These are phyloP conservation scores for Globisporangium apiculatum DNA, from an alignment of 352 stramenopile species.

Conservation along the genomic window DNA sequence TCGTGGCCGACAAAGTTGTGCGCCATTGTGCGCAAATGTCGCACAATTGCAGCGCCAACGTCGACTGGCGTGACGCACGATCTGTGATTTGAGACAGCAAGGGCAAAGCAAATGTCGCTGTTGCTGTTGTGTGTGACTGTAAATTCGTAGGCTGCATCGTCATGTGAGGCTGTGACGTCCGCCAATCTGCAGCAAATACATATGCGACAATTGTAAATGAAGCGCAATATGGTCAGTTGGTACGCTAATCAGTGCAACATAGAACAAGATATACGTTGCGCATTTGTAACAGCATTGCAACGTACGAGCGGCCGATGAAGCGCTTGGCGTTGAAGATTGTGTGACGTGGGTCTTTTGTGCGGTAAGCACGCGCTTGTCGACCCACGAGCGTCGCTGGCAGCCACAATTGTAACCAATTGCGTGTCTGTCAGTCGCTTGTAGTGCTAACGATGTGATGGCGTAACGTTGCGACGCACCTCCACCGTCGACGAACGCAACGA, in stretches of 20 bases:
- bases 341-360: slow-evolving; percentile 43
- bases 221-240: too few species aligned
- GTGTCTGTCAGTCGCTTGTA: too few species aligned
- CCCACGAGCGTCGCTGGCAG: slow-evolving; percentile 37
- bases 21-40: slow-evolving; percentile 38
- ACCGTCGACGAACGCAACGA: slow-evolving; percentile 46
- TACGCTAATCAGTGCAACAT: too few species aligned
- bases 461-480: slow-evolving; percentile 23
- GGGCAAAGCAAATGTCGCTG: slow-evolving; percentile 35
- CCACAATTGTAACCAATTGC: background rate
- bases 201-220: background rate
- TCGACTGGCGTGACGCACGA: slow-evolving; percentile 38
- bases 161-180: slow-evolving; percentile 16
- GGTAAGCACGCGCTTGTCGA: slow-evolving; percentile 32
- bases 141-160: slow-evolving; percentile 42
- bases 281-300: background rate
- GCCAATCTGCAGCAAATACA: slow-evolving; percentile 19
- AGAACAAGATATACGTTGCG: too few species aligned
- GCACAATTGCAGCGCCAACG: slow-evolving; percentile 36
- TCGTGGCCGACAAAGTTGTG: slow-evolving; percentile 50
- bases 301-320: slow-evolving; percentile 47
- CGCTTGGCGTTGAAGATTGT: slow-evolving; percentile 77
- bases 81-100: slow-evolving; percentile 28
- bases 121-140: slow-evolving; percentile 10
- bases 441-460: too few species aligned